Evolutionary conservation across 2,329 filamentous ascomycete species (phyloP).

Genomic region (Lizonia empirigonia): DNA sequence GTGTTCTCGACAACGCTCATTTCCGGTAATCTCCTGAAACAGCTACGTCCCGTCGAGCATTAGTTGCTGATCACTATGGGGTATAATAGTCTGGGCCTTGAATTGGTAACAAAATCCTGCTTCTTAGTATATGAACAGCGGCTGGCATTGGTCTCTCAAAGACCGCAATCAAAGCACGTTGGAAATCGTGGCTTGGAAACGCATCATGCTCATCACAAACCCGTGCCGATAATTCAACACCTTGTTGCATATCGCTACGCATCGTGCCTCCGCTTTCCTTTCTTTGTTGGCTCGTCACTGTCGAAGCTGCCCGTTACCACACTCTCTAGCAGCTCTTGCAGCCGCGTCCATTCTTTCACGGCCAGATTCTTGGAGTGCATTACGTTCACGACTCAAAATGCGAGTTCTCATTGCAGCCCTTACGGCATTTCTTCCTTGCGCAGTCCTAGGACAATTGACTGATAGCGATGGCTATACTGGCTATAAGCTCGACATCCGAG

Average conservation of each 20-base stretch:
- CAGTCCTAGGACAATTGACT: slow-evolving; percentile 39
- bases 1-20: slow-evolving; percentile 37
- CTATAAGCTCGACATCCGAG: slow-evolving; percentile 57
- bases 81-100: slow-evolving; percentile 25
- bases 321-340: slow-evolving; percentile 24
- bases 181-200: slow-evolving; percentile 13
- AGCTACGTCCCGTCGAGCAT: slow-evolving; percentile 22
- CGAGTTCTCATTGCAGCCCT: slow-evolving; percentile 32
- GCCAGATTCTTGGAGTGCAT: not conserved
- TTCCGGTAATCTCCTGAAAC: slow-evolving; percentile 43
- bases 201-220: slow-evolving; percentile 30
- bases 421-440: slow-evolving; percentile 42
- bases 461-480: slow-evolving; percentile 59
- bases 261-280: slow-evolving; percentile 21
- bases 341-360: slow-evolving; percentile 30
- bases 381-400: slow-evolving; percentile 21
- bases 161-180: slow-evolving; percentile 38
- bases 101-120: slow-evolving; percentile 30
- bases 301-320: slow-evolving; percentile 21
- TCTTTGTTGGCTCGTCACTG: slow-evolving; percentile 15
- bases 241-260: slow-evolving; percentile 13
- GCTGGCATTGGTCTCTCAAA: slow-evolving; percentile 21
- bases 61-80: slow-evolving; percentile 17
- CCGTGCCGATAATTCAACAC: slow-evolving; percentile 30
- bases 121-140: slow-evolving; percentile 21